Evolutionary conservation across 495 filamentous ascomycete species (phyloP).

Genomic region (Xylaria intraflava): DNA sequence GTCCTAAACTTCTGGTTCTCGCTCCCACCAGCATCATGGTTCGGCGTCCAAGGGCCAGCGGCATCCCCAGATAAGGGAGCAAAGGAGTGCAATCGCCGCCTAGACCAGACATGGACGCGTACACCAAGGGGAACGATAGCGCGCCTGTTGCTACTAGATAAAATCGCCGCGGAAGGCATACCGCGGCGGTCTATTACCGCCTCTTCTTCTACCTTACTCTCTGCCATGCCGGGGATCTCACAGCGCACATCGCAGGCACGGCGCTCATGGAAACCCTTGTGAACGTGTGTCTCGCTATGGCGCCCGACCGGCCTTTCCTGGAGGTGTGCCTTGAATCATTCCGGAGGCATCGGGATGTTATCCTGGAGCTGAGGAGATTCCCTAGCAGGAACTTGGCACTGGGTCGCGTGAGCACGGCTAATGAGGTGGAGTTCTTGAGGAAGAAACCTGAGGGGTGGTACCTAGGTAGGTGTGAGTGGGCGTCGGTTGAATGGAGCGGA

Average conservation of each 20-base stretch:
- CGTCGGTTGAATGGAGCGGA: too few species aligned
- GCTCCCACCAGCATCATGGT: background rate
- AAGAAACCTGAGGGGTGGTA: constrained; percentile 17
- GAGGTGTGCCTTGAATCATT: constrained; percentile 11
- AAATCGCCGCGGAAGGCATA: constrained; percentile 17
- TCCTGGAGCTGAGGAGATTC: constrained; percentile 19
- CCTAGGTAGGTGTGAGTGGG: background rate
- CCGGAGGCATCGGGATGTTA: constrained; percentile 22
- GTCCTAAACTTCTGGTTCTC: background rate
- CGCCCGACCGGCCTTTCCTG: background rate
- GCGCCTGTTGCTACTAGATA: constrained; percentile 14
- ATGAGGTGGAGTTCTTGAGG: constrained; percentile 21
- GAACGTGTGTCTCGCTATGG: background rate
- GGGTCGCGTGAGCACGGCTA: constrained; percentile 16
- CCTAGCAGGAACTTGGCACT: constrained; percentile 17
- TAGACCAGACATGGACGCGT: background rate
- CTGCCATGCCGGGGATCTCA: constrained; percentile 29
- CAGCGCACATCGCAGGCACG: constrained; percentile 23
- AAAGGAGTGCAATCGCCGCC: background rate
- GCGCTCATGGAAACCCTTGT: background rate
- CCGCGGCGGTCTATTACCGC: constrained; percentile 15
- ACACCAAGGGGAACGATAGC: constrained; percentile 12
- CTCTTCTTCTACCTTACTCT: constrained; percentile 34
- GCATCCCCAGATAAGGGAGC: background rate
- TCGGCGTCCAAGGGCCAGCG: background rate